Evolutionary conservation across 306 rosid species (phyloP).

Genomic region (Cucurbita moschata): DNA sequence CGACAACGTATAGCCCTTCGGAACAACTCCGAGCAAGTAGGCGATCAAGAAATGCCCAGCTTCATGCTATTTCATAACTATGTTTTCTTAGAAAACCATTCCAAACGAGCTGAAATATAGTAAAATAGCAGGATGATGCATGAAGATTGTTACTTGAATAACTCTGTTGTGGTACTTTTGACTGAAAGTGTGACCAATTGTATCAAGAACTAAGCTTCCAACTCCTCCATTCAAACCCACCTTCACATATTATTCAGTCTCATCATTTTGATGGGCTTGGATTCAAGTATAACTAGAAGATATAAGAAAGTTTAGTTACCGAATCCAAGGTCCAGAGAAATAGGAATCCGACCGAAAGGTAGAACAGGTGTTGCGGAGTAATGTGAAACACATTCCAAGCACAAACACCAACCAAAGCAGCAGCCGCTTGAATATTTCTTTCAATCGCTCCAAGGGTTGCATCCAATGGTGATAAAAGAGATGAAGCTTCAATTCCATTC

Average conservation of each 20-base stretch:
- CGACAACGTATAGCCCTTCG: constrained; percentile 58
- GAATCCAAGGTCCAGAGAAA: constrained; percentile 69
- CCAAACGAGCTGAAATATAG: neutral
- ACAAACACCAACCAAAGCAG: constrained; percentile 45
- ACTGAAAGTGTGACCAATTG: constrained; percentile 72
- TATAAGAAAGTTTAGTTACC: constrained; percentile 14
- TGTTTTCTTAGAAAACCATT: neutral
- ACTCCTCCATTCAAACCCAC: constrained; percentile 72
- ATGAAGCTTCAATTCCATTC: constrained; percentile 59
- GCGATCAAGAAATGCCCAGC: constrained; percentile 94
- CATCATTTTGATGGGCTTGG: neutral
- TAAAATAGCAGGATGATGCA: too few relatives aligned
- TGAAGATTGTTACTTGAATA: constrained; percentile 36
- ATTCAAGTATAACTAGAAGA: too few relatives aligned
- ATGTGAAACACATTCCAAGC: constrained; percentile 49
- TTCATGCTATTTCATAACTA: constrained; percentile 63
- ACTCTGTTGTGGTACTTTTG: constrained; percentile 80
- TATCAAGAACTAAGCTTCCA: constrained; percentile 67
- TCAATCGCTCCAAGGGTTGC: constrained; percentile 75
- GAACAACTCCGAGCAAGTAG: constrained; percentile 76
- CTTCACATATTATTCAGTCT: constrained; percentile 14
- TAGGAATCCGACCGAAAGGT: constrained; percentile 42
- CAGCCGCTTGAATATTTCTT: constrained; percentile 59
- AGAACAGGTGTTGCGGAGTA: constrained; percentile 44
- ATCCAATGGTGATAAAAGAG: constrained; percentile 77